Base-by-base conservation (phyloP, 1,284 basidiomycete genomes). In the Boletellus dicymbophilus region DNA sequence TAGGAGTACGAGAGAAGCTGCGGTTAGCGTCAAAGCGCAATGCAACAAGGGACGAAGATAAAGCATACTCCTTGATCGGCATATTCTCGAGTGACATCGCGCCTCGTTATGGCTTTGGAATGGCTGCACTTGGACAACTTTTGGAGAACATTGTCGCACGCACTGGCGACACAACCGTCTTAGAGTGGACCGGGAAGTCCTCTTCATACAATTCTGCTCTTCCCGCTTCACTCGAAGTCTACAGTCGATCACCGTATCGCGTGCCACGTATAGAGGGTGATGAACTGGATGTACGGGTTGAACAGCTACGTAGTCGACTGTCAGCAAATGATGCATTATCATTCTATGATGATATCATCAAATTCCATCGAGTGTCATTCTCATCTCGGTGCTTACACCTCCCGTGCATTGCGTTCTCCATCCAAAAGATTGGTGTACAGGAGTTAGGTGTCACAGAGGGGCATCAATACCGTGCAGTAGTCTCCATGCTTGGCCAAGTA, bases 51-150 rank as follows among this genome's bases (percentile, higher is more conserved):
- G 41, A 45, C 28, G 54, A 55, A 37, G 54, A 55, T 10, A 25
- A 30, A 15, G 55, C 55, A 28, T 57, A 55, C 18, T 47, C 54
- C 13, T 37, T 55, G 44, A 57, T 54, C 3, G 55, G 51, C 6
- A 54, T 55, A n/a, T 34, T 55, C 15, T 21, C 23, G 7, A 45
- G 55, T 10, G 34, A 54, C 20, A 20, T 55, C 18, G 28, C 25
- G 12, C 56, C 56, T 1, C 37, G 55, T 21, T 56, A 57, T 11
- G 44, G 54, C 4, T 57, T 56, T n/a, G 43, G 39, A 22, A 43
- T 48, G 20, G 30, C 27, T 1, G 54, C 55, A 6, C 46, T 57
- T 5, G 54, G 46, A 4, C 55, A 47, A 11, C 49, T 57, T 12
- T 25, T 59, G 27, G 57, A 59, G 23, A 49, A 56, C 12, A 40